Evolutionary conservation across 768 basidiomycete genomes (phyloP), one percentile per base, ranked within the genome.

Genomic region (Psilocybe sp.): DNA sequence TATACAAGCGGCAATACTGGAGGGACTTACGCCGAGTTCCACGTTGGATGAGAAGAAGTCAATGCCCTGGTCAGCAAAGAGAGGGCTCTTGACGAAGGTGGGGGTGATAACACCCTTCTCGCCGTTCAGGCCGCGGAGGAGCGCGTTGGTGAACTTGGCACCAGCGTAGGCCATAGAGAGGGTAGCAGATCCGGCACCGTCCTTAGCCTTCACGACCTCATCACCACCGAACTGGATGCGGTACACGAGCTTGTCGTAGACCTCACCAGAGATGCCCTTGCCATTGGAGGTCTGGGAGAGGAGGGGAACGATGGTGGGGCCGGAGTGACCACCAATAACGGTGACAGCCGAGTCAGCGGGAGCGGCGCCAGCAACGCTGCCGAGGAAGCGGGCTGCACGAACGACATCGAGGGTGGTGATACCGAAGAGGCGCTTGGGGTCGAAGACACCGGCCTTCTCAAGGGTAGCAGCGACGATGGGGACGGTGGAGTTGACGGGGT

Each of bases 361-460:
- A 52, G 82, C 68, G 54, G 80, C 72, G 37, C 82, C 81, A 50
- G 82, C 68, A 62, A 96, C 69, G 47, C 80, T 79, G 16, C 83
- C 79, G 49, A 93, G 80, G 84, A 98, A 98, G 52, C 91, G 92
- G 40, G 91, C 84, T 33, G 96, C 84, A 60, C 96, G 92, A 70
- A 98, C 95, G 61, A 99, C 93, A 64, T 99, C 96, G 64, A 99
- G 91, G 64, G 95, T 93, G 65, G 96, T 98, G 55, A 99, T 88
- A 80, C 96, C 97, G 69, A 97, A 98, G 62, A 98, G 69, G 59
- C 81, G 88, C 52, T 75, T 74, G 48, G 93, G 92, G 77, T 99
- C 84, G 74, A 89, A 98, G 52, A 90, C 90, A 53, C 94, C 94
- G 11, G 88, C 88, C 69, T 93, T 90, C 73, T 89, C 82, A 68